Evolutionary conservation across 768 basidiomycete species (phyloP), one percentile per base, ranked within the genome.

Genomic region (Coprinopsis sp.): DNA sequence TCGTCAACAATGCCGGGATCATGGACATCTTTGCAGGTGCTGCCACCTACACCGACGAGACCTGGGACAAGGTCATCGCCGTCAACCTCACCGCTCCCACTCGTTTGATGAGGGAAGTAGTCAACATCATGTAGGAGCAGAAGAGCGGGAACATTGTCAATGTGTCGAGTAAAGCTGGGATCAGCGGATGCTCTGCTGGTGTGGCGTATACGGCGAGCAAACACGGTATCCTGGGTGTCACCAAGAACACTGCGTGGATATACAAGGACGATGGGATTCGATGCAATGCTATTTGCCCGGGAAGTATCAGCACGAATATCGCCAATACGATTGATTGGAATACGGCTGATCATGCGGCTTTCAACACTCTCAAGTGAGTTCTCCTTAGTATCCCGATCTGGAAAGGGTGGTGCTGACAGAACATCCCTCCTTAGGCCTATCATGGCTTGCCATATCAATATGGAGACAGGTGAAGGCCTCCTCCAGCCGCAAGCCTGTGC

Each of bases 201-300:
- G 47, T 54, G 19, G 53, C 53, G 19, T 54, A 54, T 41, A 52
- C 51, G 18, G 47, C 51, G 14, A 51, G 50, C 39, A 54, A 54
- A 37, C 53, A 54, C 46, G 53, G 36, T 6, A 23, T 54, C 43
- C 18, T 54, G 29, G 53, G 53, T 23, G 53, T 33, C 4, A 54
- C 53, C 19, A 54, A 51, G 43, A 54, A 54, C 31, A 54, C 53
- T 4, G 53, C 53, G 14, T 54, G 50, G 50, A 21, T 54, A 22
- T 52, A 42, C 36, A 54, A 46, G 29, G 47, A 51, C n/a, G 53
- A 54, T 8, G 51, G 51, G 2, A 49, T 54, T 33, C 45, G 53
- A 7, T 54, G 53, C 30, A 54, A 54, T 52, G 53, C 51, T 18
- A 43, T 54, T 22, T 37, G 40, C 21, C 53, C 53, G 18, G 53